phyloP scores from a whole-genome alignment of 2,329 filamentous ascomycete species.

The Pyricularia pennisetigena region DNA sequence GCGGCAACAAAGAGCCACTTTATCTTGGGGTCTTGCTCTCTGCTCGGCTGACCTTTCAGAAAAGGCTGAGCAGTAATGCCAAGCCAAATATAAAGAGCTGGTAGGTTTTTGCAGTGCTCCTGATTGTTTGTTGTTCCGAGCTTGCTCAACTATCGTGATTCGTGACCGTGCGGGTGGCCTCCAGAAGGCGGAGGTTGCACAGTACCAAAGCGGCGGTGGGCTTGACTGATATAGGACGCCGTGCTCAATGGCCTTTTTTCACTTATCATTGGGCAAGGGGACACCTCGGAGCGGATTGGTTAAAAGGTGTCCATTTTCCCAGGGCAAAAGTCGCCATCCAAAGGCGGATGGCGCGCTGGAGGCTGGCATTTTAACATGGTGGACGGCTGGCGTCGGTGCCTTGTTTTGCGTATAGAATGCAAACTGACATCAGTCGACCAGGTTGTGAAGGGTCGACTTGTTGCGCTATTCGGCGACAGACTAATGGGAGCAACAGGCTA shows the following conservation, averaged over 20 bases:
- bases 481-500: not conserved
- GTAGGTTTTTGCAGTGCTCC: not conserved
- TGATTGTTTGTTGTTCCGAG: not conserved
- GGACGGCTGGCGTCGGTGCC: not conserved
- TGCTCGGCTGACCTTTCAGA: not conserved
- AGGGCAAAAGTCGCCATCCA: not conserved
- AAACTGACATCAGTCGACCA: not conserved
- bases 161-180: not conserved
- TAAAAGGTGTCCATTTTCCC: not conserved
- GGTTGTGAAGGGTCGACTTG: not conserved
- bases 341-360: not conserved
- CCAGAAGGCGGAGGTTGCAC: not conserved
- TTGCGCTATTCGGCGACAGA: not conserved
- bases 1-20: not conserved
- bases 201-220: not conserved
- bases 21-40: not conserved
- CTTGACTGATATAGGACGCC: not conserved
- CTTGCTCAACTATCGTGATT: not conserved
- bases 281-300: not conserved
- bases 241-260: not conserved
- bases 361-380: not conserved
- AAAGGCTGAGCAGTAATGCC: not conserved
- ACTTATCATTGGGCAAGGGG: not conserved
- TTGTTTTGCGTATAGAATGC: not conserved
- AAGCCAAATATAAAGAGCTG: not conserved